Base-by-base conservation (phyloP, 1,284 basidiomycete species). In the Macrocystidia cucumis region DNA sequence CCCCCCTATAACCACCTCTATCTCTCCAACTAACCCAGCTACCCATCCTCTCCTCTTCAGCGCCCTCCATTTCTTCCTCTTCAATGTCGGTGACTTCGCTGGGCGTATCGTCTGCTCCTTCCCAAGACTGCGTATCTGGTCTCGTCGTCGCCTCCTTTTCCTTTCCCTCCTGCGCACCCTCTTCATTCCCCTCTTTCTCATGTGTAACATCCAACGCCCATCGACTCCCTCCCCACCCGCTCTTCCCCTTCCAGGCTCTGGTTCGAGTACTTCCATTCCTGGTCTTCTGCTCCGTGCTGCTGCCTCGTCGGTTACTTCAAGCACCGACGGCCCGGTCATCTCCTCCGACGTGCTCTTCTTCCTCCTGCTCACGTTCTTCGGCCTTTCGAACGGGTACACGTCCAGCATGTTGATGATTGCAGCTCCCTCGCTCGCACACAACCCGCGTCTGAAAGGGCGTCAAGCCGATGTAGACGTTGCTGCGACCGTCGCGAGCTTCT, bases 131-230 rank as follows among this genome's bases (percentile, higher is more conserved):
- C 55, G 78, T 22, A 60, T 88, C 38, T 88, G 84, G 73, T 78
- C 78, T 7, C 69, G 72, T 3, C 65, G 60, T 23, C 67, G 69
- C 22, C 70, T 91, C 17, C 55, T 87, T 9, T 50, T 52, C 2
- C 57, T 89, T 25, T 82, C 89, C 13, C 53, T 86, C 24, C 55
- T 72, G 2, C 78, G 90, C 29, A 83, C 81, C 0, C 50, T 83
- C 22, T 92, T 93, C 59, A 74, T 93, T 39, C 87, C 88, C 17
- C 51, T 92, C 28, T 83, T 93, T 58, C 69, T 93, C 13, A 67
- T 83, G 52, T 93, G 89, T 67, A 93, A 93, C 52, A 52, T 89
- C 23, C 72, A 75, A 44, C 67, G 67, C 28, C 60, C 67, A 8
- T 33, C 45, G 18, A 38, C 50, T 4, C 29, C 23, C 21, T 21